Evolutionary conservation across 768 basidiomycete genomes (phyloP), one percentile per base, ranked within the genome.

Genomic region (Psilocybe sp.): DNA sequence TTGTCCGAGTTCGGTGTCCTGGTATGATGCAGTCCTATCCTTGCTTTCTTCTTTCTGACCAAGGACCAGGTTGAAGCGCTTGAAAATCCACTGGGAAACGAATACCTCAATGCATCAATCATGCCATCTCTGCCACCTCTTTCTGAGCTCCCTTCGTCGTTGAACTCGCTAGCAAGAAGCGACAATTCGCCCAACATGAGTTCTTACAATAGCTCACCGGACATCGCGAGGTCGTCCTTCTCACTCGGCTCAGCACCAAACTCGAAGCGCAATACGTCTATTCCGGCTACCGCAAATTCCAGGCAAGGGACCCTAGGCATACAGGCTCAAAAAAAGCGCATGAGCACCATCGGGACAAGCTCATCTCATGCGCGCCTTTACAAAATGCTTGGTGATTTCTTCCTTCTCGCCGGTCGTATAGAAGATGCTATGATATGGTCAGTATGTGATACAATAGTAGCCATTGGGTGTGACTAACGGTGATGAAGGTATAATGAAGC

Each of bases 331-430:
- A 84, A 82, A 66, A 87, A 89, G 59, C 79, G 89, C 33, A 60
- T 79, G 53, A 82, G 81, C 57, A 72, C 77, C 39, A 74, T 84
- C 57, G 82, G 86, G 14, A 79, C 80, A 2, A 80, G 84, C 12
- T 87, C 89, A 8, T 87, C 90, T 2, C 89, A 89, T 67, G 96
- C 88, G 19, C 75, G 96, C 49, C 75, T 96, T 34, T 89, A 84
- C 67, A 98, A 96, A 68, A 77, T 95, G 19, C 76, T 92, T 12
- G 96, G 85, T 1, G 93, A 98, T 65, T 79, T 97, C 57, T 95
- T 88, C 68, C 70, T 98, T 14, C 71, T 98, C 19, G 79, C 92
- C 6, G 96, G 97, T n/a, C 76, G 91, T 54, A 79, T 82, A 34
- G 81, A 84, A 43, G 94, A 98, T 60, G 87, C 96, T 1, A 69